Conservation (phyloP, 805 yeast species). For the Priceomyces carsonii region DNA sequence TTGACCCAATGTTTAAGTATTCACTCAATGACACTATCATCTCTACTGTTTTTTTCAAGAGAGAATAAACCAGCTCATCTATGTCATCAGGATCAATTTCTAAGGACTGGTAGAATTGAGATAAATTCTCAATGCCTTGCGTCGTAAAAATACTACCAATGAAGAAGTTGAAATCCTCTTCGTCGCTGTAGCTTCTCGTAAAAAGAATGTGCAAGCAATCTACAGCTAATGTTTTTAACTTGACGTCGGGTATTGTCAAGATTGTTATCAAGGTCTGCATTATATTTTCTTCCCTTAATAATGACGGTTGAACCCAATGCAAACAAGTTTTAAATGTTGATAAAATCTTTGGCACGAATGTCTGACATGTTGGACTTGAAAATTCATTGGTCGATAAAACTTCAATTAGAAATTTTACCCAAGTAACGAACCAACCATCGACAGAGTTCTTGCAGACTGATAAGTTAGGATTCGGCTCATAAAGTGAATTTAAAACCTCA, state of each 20-base stretch:
- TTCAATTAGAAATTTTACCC: conserved; percentile 50
- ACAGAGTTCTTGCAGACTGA: conserved; percentile 63
- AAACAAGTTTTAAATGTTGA: conserved; percentile 87
- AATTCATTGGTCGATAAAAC: conserved; percentile 31
- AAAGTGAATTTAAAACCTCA: conserved; percentile 57
- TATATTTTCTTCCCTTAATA: conserved; percentile 66
- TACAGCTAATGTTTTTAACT: conserved; percentile 77
- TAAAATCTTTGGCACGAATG: conserved; percentile 64
- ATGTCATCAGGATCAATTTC: conserved; percentile 67
- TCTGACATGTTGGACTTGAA: conserved; percentile 26
- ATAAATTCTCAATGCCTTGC: conserved; percentile 71
- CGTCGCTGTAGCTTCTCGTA: conserved; percentile 69
- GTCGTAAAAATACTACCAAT: conserved; percentile 76
- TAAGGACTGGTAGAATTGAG: conserved; percentile 61
- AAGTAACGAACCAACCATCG: conserved; percentile 85
- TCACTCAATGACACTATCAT: conserved; percentile 87
- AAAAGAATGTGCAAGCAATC: conserved; percentile 89
- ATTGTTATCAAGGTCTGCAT: conserved; percentile 62
- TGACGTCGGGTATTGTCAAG: conserved; percentile 58
- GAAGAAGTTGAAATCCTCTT: conserved; percentile 71
- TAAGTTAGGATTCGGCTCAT: conserved; percentile 65
- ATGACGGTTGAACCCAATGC: conserved; percentile 85
- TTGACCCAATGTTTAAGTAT: conserved; percentile 55
- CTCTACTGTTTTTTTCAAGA: conserved; percentile 87
- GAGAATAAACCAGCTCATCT: conserved; percentile 77